A percentile compares a stretch with the other conserved stretches of the same genome.
phyloP scores from a whole-genome alignment of 306 rosid genomes.

The Carpinus fangiana region DNA sequence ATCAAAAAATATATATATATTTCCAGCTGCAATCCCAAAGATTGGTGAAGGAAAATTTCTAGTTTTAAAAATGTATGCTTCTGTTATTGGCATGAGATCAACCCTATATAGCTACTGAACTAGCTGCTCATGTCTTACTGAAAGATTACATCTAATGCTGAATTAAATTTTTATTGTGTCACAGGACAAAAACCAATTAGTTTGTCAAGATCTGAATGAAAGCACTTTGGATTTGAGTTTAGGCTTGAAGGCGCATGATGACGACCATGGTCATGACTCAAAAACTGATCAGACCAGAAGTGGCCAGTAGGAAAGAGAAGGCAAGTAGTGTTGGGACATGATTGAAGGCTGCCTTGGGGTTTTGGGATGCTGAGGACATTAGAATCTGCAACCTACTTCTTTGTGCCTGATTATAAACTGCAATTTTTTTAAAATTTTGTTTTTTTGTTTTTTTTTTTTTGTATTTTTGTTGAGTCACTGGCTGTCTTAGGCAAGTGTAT shows the following conservation, averaged over 20 bases:
- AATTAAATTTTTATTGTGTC: constrained; percentile 30
- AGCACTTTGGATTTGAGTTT: constrained; percentile 89
- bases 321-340: constrained; percentile 13
- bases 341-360: constrained; percentile 23
- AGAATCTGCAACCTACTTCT: constrained; percentile 21
- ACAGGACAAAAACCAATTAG: constrained; percentile 62
- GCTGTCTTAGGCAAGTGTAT: constrained; percentile 30
- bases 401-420: constrained; percentile 24
- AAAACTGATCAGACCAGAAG: constrained; percentile 56
- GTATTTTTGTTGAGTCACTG: constrained; percentile 29
- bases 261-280: constrained; percentile 51
- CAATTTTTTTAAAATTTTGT: constrained; percentile 5
- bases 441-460: constrained; percentile 16
- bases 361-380: constrained; percentile 28
- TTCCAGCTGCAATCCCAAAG: background rate
- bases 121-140: constrained; percentile 9
- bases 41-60: background rate
- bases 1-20: too few relatives aligned
- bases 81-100: background rate
- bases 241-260: constrained; percentile 73
- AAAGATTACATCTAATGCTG: constrained; percentile 1
- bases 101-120: constrained; percentile 16
- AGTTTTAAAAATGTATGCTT: background rate
- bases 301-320: constrained; percentile 38
- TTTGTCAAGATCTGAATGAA: constrained; percentile 92